Percentiles rank a stretch among this genome's conserved stretches.
Conservation (phyloP, 1,284 basidiomycete species). For the Earliella scabrosa region DNA sequence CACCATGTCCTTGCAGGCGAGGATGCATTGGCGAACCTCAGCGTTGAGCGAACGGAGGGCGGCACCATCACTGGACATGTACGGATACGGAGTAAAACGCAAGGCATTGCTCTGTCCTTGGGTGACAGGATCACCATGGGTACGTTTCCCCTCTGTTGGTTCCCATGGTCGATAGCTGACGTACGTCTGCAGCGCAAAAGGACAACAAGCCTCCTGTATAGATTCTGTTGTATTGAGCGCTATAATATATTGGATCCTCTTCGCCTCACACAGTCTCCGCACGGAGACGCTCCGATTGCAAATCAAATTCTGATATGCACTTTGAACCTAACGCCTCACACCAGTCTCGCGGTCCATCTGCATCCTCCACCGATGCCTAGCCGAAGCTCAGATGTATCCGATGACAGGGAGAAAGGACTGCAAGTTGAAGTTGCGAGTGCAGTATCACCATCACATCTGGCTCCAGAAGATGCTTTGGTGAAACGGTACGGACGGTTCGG, state of each 20-base stretch:
- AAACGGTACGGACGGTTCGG: conserved; percentile 43
- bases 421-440: conserved; percentile 8
- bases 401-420: conserved; percentile 32
- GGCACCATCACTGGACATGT: conserved; percentile 90
- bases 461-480: conserved; percentile 39
- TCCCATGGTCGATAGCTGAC: neutral
- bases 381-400: conserved; percentile 14
- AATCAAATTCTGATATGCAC: too few species aligned
- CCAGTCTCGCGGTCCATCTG: too few species aligned
- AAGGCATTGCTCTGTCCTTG: conserved; percentile 92
- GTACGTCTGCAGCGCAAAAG: conserved; percentile 58
- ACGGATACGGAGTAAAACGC: conserved; percentile 92
- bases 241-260: conserved; percentile 20
- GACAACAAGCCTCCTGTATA: conserved; percentile 58
- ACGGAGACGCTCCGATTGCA: conserved; percentile 21
- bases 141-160: conserved; percentile 38
- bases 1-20: conserved; percentile 62
- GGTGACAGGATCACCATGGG: conserved; percentile 94
- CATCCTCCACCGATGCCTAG: conserved; percentile 24
- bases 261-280: neutral
- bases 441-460: conserved; percentile 2
- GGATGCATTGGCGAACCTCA: conserved; percentile 96
- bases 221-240: conserved; percentile 15
- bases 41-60: conserved; percentile 86
- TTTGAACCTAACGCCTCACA: neutral